phyloP scores from a whole-genome alignment of 73 alveolate species.

The Tetrahymena borealis region DNA sequence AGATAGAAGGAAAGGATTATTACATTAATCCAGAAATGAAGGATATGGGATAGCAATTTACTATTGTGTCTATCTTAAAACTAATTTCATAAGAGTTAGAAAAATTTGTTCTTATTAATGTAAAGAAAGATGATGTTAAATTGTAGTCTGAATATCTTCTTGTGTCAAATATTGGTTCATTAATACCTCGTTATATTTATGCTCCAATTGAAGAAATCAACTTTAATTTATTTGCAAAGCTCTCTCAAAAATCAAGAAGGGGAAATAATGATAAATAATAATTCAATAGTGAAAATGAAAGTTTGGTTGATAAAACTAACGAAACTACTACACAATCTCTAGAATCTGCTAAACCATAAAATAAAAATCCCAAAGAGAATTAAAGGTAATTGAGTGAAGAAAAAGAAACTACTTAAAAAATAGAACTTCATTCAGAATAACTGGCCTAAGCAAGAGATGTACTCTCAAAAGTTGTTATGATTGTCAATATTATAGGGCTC shows the following conservation, averaged over 20 bases:
- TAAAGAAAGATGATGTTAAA: background rate
- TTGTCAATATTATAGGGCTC: conserved; percentile 17
- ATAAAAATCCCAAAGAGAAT: background rate
- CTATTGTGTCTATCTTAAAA: conserved; percentile 17
- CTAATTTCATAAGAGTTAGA: conserved; percentile 14
- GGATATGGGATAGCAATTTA: conserved; percentile 17
- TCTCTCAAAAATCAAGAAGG: background rate
- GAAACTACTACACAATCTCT: too few relatives aligned
- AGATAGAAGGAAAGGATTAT: background rate
- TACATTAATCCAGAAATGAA: conserved; percentile 10
- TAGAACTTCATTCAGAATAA: background rate
- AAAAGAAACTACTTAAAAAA: background rate
- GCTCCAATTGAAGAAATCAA: conserved; percentile 14
- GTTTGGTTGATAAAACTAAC: background rate
- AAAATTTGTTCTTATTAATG: conserved; percentile 10
- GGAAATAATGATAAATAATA: background rate
- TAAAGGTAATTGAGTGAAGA: background rate
- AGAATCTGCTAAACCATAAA: too few relatives aligned
- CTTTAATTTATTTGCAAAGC: conserved; percentile 15
- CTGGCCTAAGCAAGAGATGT: background rate
- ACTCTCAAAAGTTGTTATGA: background rate
- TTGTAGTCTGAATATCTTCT: conserved; percentile 13
- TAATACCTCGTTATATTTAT: conserved; percentile 17
- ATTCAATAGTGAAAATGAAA: background rate
- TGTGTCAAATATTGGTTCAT: conserved; percentile 19